Conservation (phyloP, 352 stramenopile species). For the Phytophthora colocasiae region DNA sequence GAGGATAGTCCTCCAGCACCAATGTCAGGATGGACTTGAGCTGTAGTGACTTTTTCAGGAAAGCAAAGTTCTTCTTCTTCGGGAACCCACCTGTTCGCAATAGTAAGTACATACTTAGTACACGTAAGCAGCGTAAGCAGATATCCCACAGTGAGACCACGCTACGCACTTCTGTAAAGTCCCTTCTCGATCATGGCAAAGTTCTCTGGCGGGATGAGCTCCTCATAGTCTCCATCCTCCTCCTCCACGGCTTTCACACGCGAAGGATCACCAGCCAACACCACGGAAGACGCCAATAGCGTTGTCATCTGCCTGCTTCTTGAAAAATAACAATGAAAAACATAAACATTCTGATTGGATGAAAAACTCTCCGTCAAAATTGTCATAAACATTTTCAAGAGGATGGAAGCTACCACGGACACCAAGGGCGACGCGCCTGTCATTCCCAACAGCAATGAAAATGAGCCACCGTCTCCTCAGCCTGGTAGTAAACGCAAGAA, state of each 20-base stretch:
- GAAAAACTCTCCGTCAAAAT: neutral
- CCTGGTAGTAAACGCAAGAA: conserved; percentile 36
- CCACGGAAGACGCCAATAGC: conserved; percentile 25
- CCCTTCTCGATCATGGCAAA: conserved; percentile 91
- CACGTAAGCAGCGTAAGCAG: neutral
- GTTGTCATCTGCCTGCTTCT: conserved; percentile 26
- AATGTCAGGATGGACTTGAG: conserved; percentile 87
- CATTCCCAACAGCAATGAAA: neutral
- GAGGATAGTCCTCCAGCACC: conserved; percentile 88
- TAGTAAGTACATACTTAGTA: neutral
- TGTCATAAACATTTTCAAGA: too few species aligned
- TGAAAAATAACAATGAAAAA: too few species aligned
- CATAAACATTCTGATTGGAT: conserved; percentile 5
- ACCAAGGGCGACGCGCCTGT: neutral
- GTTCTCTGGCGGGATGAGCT: conserved; percentile 89
- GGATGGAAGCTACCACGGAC: conserved; percentile 2
- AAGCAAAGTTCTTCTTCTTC: conserved; percentile 92
- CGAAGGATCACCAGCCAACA: conserved; percentile 22
- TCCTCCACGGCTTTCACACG: conserved; percentile 61
- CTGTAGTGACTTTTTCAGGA: conserved; percentile 78
- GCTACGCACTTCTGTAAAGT: conserved; percentile 76
- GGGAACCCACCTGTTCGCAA: conserved; percentile 72
- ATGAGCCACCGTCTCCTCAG: neutral
- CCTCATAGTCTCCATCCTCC: conserved; percentile 77
- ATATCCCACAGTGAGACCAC: neutral